Conservation (phyloP, 352 stramenopile genomes). For the Phytophthora crassamura region DNA sequence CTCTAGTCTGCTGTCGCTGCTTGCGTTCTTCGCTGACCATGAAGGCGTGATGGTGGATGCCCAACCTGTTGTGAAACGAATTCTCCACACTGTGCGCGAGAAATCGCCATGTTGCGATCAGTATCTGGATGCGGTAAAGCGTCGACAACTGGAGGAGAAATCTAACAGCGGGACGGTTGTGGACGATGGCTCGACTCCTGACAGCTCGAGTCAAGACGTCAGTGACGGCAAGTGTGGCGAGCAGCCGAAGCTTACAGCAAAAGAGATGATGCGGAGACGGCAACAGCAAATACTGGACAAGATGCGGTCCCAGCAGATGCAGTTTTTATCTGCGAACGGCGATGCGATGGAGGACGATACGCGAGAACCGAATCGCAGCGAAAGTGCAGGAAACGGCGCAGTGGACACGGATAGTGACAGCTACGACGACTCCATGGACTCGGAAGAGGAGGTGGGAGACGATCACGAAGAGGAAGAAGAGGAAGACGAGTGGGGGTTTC, state of each 20-base stretch:
- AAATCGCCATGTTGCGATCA: slow-evolving; percentile 36
- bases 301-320: slow-evolving; percentile 78
- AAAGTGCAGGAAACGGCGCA: slow-evolving; percentile 8
- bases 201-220: slow-evolving; percentile 1
- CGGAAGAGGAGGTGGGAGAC: slow-evolving; percentile 48
- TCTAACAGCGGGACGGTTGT: neutral
- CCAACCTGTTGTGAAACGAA: slow-evolving; percentile 28
- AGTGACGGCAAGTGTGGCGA: slow-evolving; percentile 11
- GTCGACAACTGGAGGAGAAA: slow-evolving; percentile 14
- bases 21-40: slow-evolving; percentile 26
- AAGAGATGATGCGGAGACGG: slow-evolving; percentile 65
- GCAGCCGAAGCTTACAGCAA: slow-evolving; percentile 42
- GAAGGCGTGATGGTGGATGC: slow-evolving; percentile 37
- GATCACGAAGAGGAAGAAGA: slow-evolving; percentile 73
- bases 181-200: neutral
- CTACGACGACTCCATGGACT: slow-evolving; percentile 41
- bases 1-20: slow-evolving; percentile 37
- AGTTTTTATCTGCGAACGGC: slow-evolving; percentile 67
- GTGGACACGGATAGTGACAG: slow-evolving; percentile 26
- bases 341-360: slow-evolving; percentile 27
- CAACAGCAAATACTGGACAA: slow-evolving; percentile 77
- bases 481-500: slow-evolving; percentile 83
- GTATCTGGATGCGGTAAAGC: slow-evolving; percentile 31
- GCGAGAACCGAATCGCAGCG: slow-evolving; percentile 8
- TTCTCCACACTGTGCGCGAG: slow-evolving; percentile 25